Base-by-base conservation (phyloP, 441 rosid species). In the Adansonia rubrostipa region DNA sequence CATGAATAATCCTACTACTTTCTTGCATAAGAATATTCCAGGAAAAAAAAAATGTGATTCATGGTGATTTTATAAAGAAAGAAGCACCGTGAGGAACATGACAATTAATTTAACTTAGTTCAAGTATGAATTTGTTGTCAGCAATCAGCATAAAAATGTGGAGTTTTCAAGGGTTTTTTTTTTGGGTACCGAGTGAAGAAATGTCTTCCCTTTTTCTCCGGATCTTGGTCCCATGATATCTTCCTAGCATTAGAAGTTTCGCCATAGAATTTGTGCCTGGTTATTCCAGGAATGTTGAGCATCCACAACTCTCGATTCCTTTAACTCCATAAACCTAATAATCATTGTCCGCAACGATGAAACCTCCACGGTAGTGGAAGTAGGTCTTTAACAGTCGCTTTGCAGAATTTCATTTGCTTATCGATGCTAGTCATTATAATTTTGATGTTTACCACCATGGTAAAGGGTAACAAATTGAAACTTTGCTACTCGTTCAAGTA, bases 241-340 rank as follows among this genome's bases (percentile, higher is more conserved):
- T 84, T 42, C 94, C 98, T 20, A 91, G 86, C 94, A 90, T 92
- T 75, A 91, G 48, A 15, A 88, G 81, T 0, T 93, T 91, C 0
- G 94, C 94, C 95, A 88, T 91, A n/a, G 95, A 93, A 56, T 89
- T 91, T 45, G 92, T 88, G 44, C 95, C 97, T 1, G 96, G 97
- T 22, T 97, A 88, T 80, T 86, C 93, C 50, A 65, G 73, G 69
- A 89, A 84, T 6, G 93, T 93, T 57, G 96, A 89, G 15, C 93
- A 73, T 92, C 93, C 3, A 89, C 72, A 0, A 89, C 91, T 79
- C 91, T 86, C 81, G 88, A 69, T 33, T 0, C 92, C 82, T 64
- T 86, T 77, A 1, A 83, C 79, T 5, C 91, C 89, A 33, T 80
- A 60, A 6, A 89, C 95, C 66, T 74, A 85, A 36, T 90, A 87